Evolutionary conservation across 2,329 filamentous ascomycete genomes (phyloP), one percentile per base, ranked within the genome.

Genomic region (Fusarium tuaranense): DNA sequence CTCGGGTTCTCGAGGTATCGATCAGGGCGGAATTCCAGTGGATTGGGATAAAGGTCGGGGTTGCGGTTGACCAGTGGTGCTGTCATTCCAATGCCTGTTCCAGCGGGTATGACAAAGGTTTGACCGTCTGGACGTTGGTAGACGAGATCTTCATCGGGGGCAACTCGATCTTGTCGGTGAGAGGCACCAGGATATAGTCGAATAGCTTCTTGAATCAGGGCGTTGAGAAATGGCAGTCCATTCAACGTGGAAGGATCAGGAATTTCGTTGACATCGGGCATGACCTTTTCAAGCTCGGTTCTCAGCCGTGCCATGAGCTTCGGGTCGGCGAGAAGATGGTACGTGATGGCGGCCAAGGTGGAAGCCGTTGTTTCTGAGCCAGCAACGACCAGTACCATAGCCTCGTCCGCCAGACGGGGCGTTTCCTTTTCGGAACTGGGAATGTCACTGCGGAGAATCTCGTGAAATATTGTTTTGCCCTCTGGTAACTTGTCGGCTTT

Each of bases 111-210:
- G 2, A 73, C 65, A 71, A 81, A 80, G 7, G 74, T 69, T 13
- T 77, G 69, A 59, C 74, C 74, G 44, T 75, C 65, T 3, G 71
- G 25, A 4, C 69, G 60, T 22, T 73, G 36, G 53, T 81, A 83
- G 2, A 78, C 65, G 8, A 83, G 60, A 22, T 78, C 70, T 5
- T 77, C 78, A 39, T 82, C 77, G 5, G 81, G 80, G 4, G 70
- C 80, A 68, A 72, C 79, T 62, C 73, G 82, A 65, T 63, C 80
- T 71, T 76, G 81, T 65, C 73, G 70, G 76, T 48, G 78, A 44
- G 75, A 72, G 1, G 83, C 80, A 1, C 82, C 84, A 10, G 84
- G 85, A 18, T 83, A 83, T 4, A 87, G 63, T 5, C 86, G 83
- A 9, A 87, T 69, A 0, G 81, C 75, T 69, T 86, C 84, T 38